Evolutionary conservation across 306 rosid species (phyloP).

Genomic region (Citrullus amarus): DNA sequence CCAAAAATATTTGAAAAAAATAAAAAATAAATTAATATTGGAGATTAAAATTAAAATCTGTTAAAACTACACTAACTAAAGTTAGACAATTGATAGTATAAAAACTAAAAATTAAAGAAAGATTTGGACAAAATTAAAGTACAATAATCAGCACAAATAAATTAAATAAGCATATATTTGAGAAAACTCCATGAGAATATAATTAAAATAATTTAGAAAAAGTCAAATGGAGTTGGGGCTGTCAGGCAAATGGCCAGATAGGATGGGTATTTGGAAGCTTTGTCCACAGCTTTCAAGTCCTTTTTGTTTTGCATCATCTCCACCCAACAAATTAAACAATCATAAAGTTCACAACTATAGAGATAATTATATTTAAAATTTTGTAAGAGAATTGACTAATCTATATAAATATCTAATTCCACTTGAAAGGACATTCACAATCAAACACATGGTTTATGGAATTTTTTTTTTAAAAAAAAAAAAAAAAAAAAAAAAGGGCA

Average conservation of each 20-base stretch:
- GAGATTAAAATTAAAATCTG: no score
- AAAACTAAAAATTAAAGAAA: no score
- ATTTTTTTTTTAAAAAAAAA: no score
- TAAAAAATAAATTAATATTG: no score
- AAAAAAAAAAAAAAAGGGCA: not conserved
- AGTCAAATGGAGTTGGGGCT: slow-evolving; percentile 1
- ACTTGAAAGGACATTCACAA: not conserved
- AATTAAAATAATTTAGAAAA: not conserved
- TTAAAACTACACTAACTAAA: no score
- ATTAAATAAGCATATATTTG: no score
- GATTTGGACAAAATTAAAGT: no score
- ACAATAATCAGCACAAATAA: no score
- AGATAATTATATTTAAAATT: not conserved
- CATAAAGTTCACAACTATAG: not conserved
- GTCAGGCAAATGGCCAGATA: slow-evolving; percentile 9
- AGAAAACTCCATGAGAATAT: no score
- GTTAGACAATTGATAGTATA: no score
- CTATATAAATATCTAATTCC: not conserved
- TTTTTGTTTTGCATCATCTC: not conserved
- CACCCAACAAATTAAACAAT: not conserved
- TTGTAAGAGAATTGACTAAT: not conserved
- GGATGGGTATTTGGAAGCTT: not conserved
- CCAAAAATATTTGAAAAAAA: no score
- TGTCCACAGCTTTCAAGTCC: not conserved
- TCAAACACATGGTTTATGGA: not conserved